phyloP scores from a whole-genome alignment of 2,329 filamentous ascomycete species.

The Cadophora gregata region DNA sequence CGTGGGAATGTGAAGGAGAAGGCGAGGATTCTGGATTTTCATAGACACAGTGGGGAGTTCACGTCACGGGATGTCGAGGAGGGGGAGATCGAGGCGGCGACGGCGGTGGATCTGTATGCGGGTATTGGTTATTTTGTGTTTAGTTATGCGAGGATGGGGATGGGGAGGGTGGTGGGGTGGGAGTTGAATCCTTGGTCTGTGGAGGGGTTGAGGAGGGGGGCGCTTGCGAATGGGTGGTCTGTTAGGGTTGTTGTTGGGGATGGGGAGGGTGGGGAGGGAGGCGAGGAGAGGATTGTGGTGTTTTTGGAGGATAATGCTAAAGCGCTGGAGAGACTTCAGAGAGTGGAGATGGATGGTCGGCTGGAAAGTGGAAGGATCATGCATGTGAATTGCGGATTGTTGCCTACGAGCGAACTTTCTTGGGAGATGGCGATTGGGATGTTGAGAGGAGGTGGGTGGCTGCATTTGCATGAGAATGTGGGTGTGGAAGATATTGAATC shows the following conservation, averaged over 20 bases:
- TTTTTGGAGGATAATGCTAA: slow-evolving; percentile 73
- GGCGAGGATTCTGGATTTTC: slow-evolving; percentile 69
- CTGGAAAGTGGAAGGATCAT: slow-evolving; percentile 40
- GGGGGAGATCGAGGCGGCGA: slow-evolving; percentile 20
- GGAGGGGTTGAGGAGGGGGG: slow-evolving; percentile 80
- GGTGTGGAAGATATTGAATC: slow-evolving; percentile 57
- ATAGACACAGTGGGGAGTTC: slow-evolving; percentile 28
- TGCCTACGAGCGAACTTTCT: slow-evolving; percentile 61
- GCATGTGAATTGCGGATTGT: slow-evolving; percentile 69
- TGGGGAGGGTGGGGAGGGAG: slow-evolving; percentile 46
- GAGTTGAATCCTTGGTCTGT: slow-evolving; percentile 90
- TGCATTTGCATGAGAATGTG: slow-evolving; percentile 73
- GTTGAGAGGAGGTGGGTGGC: slow-evolving; percentile 54
- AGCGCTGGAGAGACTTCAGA: slow-evolving; percentile 36
- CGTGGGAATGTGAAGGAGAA: slow-evolving; percentile 92
- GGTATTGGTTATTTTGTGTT: slow-evolving; percentile 96
- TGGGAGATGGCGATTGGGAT: slow-evolving; percentile 61
- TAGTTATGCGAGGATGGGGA: slow-evolving; percentile 74
- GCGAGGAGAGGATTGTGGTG: slow-evolving; percentile 64
- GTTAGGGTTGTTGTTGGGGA: slow-evolving; percentile 61
- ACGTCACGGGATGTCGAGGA: slow-evolving; percentile 18
- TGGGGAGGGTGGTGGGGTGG: slow-evolving; percentile 78
- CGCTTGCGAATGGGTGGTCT: slow-evolving; percentile 70
- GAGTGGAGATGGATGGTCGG: slow-evolving; percentile 32
- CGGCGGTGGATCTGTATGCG: slow-evolving; percentile 81